Evolutionary conservation across 2,329 filamentous ascomycete species (phyloP).

Genomic region (Rhinocladiella mackenziei): DNA sequence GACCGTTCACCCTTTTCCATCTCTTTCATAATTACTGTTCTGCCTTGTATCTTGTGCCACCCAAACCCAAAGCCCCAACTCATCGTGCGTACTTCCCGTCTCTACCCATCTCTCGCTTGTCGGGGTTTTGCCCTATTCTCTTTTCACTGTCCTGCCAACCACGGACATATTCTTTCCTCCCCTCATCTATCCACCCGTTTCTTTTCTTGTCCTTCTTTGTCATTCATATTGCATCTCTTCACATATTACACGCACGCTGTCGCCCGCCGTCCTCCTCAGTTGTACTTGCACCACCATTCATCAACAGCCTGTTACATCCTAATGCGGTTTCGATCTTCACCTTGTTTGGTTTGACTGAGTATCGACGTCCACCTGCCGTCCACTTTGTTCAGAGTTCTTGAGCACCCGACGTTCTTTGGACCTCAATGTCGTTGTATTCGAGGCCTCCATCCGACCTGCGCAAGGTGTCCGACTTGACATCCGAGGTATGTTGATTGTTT

Average conservation of each 20-base stretch:
- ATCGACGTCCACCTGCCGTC: no score
- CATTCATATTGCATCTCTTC: not conserved
- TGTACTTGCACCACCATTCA: conserved; percentile 13
- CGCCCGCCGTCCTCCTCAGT: not conserved
- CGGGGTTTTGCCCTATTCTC: no score
- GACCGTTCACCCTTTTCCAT: not conserved
- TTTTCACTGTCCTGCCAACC: no score
- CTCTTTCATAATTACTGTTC: no score
- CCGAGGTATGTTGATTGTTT: conserved; percentile 18
- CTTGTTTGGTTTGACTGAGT: not conserved
- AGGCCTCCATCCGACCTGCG: conserved; percentile 17
- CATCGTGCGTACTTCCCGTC: no score
- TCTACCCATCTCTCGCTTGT: no score
- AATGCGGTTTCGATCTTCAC: not conserved
- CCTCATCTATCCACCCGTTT: not conserved
- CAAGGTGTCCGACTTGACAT: conserved; percentile 11
- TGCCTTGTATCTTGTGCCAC: no score
- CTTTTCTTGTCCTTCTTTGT: not conserved
- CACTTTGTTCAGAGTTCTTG: no score
- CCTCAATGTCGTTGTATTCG: no score
- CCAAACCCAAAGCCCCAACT: no score
- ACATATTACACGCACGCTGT: not conserved
- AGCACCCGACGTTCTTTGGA: no score
- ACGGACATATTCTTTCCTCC: not conserved
- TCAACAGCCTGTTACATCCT: not conserved